Conservation (phyloP, 805 yeast genomes). For the Starmerella bombicola region DNA sequence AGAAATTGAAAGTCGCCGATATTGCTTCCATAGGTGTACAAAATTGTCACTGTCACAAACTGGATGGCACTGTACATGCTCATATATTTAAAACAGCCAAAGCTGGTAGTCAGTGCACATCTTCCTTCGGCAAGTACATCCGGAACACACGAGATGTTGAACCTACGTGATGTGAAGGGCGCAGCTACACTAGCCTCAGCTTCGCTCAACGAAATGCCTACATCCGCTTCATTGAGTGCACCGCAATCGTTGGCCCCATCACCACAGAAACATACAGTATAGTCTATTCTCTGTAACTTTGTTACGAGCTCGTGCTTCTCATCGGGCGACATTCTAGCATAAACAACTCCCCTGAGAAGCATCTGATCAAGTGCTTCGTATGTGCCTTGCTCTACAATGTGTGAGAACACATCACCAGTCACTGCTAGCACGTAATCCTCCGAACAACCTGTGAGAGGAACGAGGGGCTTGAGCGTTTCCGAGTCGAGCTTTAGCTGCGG, state of each 20-base stretch:
- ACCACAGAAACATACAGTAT: constrained; percentile 94
- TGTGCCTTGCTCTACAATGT: constrained; percentile 42
- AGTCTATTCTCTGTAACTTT: constrained; percentile 69
- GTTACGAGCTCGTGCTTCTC: constrained; percentile 94
- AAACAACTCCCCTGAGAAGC: constrained; percentile 60
- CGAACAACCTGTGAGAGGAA: not conserved
- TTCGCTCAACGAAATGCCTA: constrained; percentile 88
- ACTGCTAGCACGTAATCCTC: constrained; percentile 60
- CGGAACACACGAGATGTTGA: constrained; percentile 85
- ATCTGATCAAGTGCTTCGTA: constrained; percentile 41
- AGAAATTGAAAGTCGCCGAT: constrained; percentile 93
- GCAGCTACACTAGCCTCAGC: constrained; percentile 99
- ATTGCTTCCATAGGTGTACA: constrained; percentile 81
- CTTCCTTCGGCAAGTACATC: constrained; percentile 90
- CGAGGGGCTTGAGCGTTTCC: constrained; percentile 40
- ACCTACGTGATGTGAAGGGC: constrained; percentile 82
- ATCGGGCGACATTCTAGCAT: constrained; percentile 98
- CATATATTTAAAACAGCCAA: constrained; percentile 96
- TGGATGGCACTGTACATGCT: constrained; percentile 94
- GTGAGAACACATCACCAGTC: constrained; percentile 85
- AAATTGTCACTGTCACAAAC: constrained; percentile 70
- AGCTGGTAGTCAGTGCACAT: constrained; percentile 86
- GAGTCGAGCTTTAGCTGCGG: constrained; percentile 47
- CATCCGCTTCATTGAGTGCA: constrained; percentile 94
- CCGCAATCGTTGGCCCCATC: constrained; percentile 99